phyloP scores from a whole-genome alignment of 441 rosid species.

The Adansonia madagascariensis region DNA sequence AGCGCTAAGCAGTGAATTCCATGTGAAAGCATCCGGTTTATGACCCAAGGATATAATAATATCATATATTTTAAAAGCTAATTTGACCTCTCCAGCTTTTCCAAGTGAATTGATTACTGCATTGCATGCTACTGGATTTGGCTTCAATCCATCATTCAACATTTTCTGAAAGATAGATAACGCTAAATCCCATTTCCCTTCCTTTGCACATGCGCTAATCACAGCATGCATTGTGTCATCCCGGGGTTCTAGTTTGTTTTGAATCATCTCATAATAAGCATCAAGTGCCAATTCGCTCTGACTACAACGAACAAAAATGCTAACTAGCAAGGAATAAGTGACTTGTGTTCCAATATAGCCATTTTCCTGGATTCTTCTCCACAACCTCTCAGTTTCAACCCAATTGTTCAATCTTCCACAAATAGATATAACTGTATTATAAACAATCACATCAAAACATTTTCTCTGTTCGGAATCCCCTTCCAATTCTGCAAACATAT shows the following conservation, averaged over 20 bases:
- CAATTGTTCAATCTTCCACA: constrained; percentile 62
- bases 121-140: constrained; percentile 71
- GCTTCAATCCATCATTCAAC: constrained; percentile 51
- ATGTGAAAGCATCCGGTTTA: constrained; percentile 67
- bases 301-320: constrained; percentile 70
- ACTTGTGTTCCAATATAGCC: constrained; percentile 58
- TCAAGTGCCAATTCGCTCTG: constrained; percentile 66
- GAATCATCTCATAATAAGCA: constrained; percentile 73
- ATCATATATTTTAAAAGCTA: constrained; percentile 60
- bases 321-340: constrained; percentile 64
- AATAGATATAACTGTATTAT: constrained; percentile 73
- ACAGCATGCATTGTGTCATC: constrained; percentile 62
- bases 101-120: constrained; percentile 74
- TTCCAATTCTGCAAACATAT: constrained; percentile 57
- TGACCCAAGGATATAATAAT: constrained; percentile 48
- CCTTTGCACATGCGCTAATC: constrained; percentile 61
- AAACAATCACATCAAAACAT: constrained; percentile 64
- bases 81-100: constrained; percentile 60
- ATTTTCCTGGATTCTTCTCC: constrained; percentile 62
- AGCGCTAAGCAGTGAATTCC: constrained; percentile 73
- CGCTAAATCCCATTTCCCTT: constrained; percentile 65
- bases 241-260: constrained; percentile 48
- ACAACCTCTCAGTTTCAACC: constrained; percentile 59
- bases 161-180: constrained; percentile 56
- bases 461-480: constrained; percentile 37